These are phyloP conservation scores for Ceratocystis cacaofunesta DNA, from an alignment of 2,329 filamentous ascomycete genomes.

Conservation along the genomic window DNA sequence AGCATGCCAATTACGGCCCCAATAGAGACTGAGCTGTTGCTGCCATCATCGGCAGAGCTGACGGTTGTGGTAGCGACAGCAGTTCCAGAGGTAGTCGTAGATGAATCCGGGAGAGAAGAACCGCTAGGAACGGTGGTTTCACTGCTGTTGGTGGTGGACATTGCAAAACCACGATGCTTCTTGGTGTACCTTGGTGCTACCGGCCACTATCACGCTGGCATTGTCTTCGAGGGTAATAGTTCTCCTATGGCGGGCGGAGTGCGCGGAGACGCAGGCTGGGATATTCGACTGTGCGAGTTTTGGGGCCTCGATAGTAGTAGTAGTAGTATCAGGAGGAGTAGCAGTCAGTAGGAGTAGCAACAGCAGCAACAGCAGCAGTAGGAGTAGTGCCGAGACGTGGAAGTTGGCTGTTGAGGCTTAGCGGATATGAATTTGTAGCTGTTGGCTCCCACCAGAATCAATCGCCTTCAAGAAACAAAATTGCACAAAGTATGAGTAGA, in stretches of 20 bases:
- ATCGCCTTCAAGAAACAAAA: background rate
- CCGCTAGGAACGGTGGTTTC: background rate
- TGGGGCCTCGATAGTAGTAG: too few relatives aligned
- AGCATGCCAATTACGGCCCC: constrained; percentile 10
- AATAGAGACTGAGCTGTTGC: constrained; percentile 1
- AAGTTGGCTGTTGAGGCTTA: too few relatives aligned
- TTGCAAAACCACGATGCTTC: background rate
- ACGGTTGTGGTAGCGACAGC: background rate
- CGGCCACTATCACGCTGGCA: background rate
- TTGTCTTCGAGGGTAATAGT: background rate
- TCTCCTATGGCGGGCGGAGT: background rate
- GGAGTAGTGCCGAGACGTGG: too few relatives aligned
- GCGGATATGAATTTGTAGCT: background rate
- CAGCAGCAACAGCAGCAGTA: too few relatives aligned
- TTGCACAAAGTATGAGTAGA: background rate
- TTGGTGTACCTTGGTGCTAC: background rate
- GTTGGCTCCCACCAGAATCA: background rate
- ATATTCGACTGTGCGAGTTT: background rate
- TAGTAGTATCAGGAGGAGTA: too few relatives aligned
- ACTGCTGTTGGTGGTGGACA: background rate
- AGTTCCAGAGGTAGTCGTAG: background rate
- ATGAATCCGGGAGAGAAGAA: background rate
- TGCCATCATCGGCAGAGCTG: background rate
- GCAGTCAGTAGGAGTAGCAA: too few relatives aligned
- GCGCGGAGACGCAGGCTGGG: background rate